Evolutionary conservation across 768 basidiomycete genomes (phyloP).

Genomic region (Dictyophora rubrovolvata): DNA sequence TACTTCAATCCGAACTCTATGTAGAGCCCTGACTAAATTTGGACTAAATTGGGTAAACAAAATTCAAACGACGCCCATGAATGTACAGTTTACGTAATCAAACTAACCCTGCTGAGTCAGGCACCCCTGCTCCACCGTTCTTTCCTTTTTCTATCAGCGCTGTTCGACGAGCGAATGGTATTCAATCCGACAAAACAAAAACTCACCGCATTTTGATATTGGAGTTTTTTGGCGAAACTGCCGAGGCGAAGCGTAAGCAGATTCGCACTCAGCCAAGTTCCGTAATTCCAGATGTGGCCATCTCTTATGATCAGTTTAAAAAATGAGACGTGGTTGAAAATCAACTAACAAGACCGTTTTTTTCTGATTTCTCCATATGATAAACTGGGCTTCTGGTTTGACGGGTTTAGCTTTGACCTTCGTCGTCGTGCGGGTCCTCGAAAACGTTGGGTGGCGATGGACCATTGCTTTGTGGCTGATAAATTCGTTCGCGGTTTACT

Average conservation of each 20-base stretch:
- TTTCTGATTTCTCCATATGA: not conserved
- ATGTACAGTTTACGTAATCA: too few species aligned
- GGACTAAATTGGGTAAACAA: not conserved
- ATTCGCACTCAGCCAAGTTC: too few species aligned
- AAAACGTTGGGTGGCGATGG: not conserved
- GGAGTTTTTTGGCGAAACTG: too few species aligned
- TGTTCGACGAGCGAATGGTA: too few species aligned
- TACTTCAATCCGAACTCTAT: too few species aligned
- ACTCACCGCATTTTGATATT: too few species aligned
- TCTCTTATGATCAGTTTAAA: too few species aligned
- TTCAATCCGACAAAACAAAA: too few species aligned
- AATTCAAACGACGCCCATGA: too few species aligned
- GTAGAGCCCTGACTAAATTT: not conserved
- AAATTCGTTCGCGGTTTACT: not conserved
- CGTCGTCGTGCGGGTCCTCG: not conserved
- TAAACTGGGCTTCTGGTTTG: not conserved
- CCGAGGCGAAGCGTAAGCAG: too few species aligned
- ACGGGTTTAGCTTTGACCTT: not conserved
- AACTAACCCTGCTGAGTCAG: not conserved
- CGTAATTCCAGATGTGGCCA: too few species aligned
- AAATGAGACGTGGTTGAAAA: not conserved
- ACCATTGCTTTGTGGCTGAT: not conserved
- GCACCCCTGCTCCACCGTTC: not conserved
- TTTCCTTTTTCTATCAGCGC: not conserved
- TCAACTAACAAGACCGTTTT: not conserved